Conservation (phyloP, 2,329 filamentous ascomycete species). For the Rhinocladiella mackenziei region DNA sequence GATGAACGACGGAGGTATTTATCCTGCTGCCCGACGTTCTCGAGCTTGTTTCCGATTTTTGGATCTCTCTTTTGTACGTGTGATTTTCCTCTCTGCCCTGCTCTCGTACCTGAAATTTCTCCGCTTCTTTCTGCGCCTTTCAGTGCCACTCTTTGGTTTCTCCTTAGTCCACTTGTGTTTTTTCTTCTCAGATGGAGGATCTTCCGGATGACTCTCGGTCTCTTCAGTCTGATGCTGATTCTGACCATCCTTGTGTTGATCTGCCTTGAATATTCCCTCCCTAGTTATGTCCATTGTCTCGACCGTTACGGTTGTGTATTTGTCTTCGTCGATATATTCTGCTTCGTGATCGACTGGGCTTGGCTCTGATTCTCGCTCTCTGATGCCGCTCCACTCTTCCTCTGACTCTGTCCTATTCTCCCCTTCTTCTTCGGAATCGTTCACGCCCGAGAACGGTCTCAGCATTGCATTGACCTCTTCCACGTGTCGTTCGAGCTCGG, state of each 20-base stretch:
- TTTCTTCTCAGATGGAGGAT: slow-evolving; percentile 22
- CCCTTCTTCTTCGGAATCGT: slow-evolving; percentile 44
- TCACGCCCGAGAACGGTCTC: slow-evolving; percentile 54
- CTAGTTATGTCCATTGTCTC: slow-evolving; percentile 79
- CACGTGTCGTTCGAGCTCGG: slow-evolving; percentile 78
- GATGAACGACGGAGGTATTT: slow-evolving; percentile 13
- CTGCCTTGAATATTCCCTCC: slow-evolving; percentile 63
- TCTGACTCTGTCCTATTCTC: slow-evolving; percentile 39
- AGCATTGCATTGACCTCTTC: slow-evolving; percentile 69
- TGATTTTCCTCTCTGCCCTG: slow-evolving; percentile 70
- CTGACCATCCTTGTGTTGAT: slow-evolving; percentile 29
- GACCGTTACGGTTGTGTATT: slow-evolving; percentile 90
- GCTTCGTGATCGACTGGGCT: slow-evolving; percentile 82
- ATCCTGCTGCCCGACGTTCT: slow-evolving; percentile 43
- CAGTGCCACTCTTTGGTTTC: slow-evolving; percentile 23
- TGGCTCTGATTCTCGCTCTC: slow-evolving; percentile 45
- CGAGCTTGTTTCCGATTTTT: slow-evolving; percentile 69
- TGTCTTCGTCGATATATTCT: slow-evolving; percentile 94
- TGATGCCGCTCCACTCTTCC: slow-evolving; percentile 63
- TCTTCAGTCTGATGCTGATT: slow-evolving; percentile 31
- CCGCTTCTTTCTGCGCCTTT: slow-evolving; percentile 67
- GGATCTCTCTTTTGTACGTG: slow-evolving; percentile 59
- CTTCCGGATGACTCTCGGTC: slow-evolving; percentile 29
- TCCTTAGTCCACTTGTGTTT: slow-evolving; percentile 50
- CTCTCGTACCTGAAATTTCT: slow-evolving; percentile 90